phyloP scores from a whole-genome alignment of 129 eudicot species.

The Helianthus tuberosus region DNA sequence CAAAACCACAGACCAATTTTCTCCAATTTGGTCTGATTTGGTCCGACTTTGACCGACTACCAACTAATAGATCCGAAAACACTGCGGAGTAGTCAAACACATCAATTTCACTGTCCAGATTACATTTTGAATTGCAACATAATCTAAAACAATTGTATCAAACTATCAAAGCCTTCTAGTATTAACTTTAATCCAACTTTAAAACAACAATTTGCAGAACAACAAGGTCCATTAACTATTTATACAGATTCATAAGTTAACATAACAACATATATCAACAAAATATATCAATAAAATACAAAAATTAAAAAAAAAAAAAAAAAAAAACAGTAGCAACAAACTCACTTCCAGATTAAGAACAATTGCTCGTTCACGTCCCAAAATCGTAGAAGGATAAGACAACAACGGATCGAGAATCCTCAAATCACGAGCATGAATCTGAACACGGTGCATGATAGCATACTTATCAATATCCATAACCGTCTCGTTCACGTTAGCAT shows the following conservation, averaged over 20 bases:
- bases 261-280: no score
- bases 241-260: no score
- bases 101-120: background rate
- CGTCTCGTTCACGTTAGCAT: constrained; percentile 54
- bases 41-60: no score
- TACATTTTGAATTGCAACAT: background rate
- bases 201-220: no score
- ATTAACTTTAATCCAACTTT: no score
- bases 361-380: constrained; percentile 89
- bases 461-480: constrained; percentile 70
- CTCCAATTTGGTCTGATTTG: no score
- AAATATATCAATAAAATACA: background rate
- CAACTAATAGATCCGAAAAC: no score
- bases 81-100: no score
- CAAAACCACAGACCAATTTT: no score
- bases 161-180: no score
- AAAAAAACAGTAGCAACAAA: background rate
- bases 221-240: no score
- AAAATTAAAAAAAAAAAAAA: background rate
- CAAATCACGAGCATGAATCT: constrained; percentile 85
- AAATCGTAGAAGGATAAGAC: constrained; percentile 77
- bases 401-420: constrained; percentile 84
- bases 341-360: constrained; percentile 86
- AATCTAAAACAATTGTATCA: background rate
- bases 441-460: constrained; percentile 72